Conservation (phyloP, 73 alveolate species). For the Vitrella brassicaformis region DNA sequence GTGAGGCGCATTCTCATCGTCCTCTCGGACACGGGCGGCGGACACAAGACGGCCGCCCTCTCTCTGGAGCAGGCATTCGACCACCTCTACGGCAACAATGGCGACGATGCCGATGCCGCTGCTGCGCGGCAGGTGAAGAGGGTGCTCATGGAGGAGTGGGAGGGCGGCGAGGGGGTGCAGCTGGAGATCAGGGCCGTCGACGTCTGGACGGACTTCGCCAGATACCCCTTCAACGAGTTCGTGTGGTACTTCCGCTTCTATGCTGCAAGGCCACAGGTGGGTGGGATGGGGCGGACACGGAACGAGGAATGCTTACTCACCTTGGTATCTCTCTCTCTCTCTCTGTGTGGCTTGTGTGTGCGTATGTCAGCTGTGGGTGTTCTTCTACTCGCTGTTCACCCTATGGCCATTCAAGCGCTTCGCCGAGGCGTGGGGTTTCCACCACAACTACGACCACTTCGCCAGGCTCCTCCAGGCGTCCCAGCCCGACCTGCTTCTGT, state of each 20-base stretch:
- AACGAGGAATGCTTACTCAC: no score
- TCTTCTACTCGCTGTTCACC: not conserved
- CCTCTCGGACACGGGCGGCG: constrained; percentile 7
- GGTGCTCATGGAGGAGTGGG: no score
- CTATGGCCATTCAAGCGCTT: not conserved
- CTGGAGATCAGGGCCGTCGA: not conserved
- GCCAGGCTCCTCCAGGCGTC: not conserved
- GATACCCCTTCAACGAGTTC: not conserved
- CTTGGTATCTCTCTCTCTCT: no score
- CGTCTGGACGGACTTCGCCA: not conserved
- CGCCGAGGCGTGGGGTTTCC: not conserved
- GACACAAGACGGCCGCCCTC: constrained; percentile 1
- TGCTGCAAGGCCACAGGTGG: no score
- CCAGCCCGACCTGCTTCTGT: not conserved
- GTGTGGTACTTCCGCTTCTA: no score
- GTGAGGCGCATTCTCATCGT: not conserved
- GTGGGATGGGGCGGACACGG: not conserved
- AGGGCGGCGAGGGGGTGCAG: no score
- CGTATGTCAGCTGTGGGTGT: constrained; percentile 5
- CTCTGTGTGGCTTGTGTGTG: no score
- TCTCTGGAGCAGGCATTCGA: not conserved
- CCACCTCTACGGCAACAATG: not conserved
- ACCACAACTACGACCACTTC: not conserved
- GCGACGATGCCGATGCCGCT: no score
- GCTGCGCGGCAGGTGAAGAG: no score